Percentiles rank a stretch among this genome's conserved stretches.
phyloP scores from a whole-genome alignment of 208 protist genomes.

The Novymonas esmeraldas region DNA sequence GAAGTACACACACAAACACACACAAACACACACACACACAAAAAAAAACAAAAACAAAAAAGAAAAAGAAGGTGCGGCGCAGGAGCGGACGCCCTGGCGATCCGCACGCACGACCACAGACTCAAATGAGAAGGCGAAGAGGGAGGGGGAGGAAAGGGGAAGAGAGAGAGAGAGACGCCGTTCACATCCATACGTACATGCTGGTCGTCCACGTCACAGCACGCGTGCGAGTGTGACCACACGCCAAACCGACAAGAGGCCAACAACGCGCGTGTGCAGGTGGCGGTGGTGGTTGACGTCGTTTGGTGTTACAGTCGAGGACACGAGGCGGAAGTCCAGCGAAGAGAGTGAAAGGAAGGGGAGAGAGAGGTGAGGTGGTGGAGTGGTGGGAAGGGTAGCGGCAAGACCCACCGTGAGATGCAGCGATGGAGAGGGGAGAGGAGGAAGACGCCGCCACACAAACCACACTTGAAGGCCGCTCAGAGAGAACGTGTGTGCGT shows the following conservation, averaged over 20 bases:
- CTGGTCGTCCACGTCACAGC: neutral
- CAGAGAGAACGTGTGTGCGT: no score
- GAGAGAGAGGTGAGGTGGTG: neutral
- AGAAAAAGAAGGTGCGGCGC: neutral
- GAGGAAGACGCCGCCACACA: no score
- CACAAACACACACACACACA: no score
- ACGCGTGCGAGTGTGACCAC: neutral
- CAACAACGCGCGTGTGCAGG: no score
- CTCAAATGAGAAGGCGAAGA: no score
- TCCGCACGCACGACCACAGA: no score
- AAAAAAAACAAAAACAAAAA: constrained; percentile 12
- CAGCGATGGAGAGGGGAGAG: neutral
- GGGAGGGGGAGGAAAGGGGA: neutral
- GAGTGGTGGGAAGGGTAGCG: neutral
- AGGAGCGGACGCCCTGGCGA: neutral
- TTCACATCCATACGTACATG: constrained; percentile 2
- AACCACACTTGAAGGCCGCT: no score
- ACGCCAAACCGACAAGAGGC: neutral
- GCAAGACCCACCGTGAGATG: neutral
- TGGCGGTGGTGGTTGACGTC: no score
- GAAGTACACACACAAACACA: neutral
- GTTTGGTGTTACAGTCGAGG: no score
- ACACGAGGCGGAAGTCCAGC: neutral
- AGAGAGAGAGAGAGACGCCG: constrained; percentile 4
- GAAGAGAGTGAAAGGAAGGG: neutral